These are phyloP conservation scores for Circinella minor DNA, from an alignment of 371 early-diverging fungal genomes.

Conservation along the genomic window DNA sequence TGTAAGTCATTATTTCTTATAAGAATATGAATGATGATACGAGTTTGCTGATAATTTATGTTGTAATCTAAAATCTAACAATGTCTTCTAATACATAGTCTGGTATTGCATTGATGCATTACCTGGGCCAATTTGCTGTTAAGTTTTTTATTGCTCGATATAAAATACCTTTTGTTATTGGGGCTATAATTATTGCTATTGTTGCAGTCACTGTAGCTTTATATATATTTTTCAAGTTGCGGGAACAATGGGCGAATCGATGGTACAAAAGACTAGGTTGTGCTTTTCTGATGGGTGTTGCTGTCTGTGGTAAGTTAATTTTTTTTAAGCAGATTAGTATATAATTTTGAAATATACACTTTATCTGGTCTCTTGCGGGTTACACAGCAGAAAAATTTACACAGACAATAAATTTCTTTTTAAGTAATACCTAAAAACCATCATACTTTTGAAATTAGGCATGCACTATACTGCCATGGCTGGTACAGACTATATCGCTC, in stretches of 20 bases:
- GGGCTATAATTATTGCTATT: constrained; percentile 41
- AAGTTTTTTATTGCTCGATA: constrained; percentile 34
- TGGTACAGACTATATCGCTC: constrained; percentile 40
- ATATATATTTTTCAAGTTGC: constrained; percentile 48
- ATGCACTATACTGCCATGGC: constrained; percentile 54
- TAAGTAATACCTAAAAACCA: too few relatives aligned
- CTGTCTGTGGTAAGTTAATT: constrained; percentile 40
- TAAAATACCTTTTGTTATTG: constrained; percentile 27
- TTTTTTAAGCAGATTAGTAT: background rate
- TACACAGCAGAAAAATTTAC: background rate
- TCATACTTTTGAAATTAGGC: constrained; percentile 18
- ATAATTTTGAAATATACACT: too few relatives aligned
- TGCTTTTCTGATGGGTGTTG: constrained; percentile 47
- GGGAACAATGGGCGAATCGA: constrained; percentile 48
- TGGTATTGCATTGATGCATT: constrained; percentile 50
- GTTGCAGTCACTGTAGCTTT: constrained; percentile 40
- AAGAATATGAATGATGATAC: background rate
- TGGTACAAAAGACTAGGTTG: constrained; percentile 55
- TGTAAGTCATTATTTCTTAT: constrained; percentile 28
- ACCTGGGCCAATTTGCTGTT: constrained; percentile 51
- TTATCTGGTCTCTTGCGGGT: too few relatives aligned
- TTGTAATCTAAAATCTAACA: background rate
- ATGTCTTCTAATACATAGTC: constrained; percentile 17
- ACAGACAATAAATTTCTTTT: background rate
- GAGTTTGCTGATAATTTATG: background rate